Percentiles rank a stretch among this genome's conserved stretches.
phyloP scores from a whole-genome alignment of 306 rosid species.

The Clitoria ternatea region DNA sequence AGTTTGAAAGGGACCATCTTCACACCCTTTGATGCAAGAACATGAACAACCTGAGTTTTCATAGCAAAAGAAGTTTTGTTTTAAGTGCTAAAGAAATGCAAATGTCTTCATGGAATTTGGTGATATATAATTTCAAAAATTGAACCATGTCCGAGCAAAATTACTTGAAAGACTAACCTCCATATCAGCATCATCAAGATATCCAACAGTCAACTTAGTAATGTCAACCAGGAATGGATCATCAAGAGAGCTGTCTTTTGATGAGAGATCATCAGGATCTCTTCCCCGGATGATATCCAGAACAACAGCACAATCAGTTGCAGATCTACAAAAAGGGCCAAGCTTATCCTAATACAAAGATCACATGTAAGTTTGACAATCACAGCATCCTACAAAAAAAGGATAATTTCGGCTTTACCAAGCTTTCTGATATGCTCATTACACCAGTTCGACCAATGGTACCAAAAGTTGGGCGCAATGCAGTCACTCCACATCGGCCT shows the following conservation, averaged over 20 bases:
- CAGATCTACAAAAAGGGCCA: conserved; percentile 80
- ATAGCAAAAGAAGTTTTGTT: conserved; percentile 4
- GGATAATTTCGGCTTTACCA: conserved; percentile 36
- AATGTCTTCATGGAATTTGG: conserved; percentile 4
- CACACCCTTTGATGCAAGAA: conserved; percentile 65
- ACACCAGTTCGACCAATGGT: conserved; percentile 74
- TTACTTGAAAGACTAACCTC: conserved; percentile 45
- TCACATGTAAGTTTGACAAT: conserved; percentile 20
- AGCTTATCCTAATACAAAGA: conserved; percentile 59
- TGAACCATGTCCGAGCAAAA: conserved; percentile 11
- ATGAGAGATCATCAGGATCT: conserved; percentile 64
- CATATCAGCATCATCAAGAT: conserved; percentile 72
- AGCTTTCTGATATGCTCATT: conserved; percentile 83
- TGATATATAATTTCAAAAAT: conserved; percentile 5
- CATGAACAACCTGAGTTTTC: conserved; percentile 46
- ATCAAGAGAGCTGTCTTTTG: conserved; percentile 46
- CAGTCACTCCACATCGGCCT: conserved; percentile 72
- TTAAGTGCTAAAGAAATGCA: not conserved
- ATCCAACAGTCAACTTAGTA: conserved; percentile 58
- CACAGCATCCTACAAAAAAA: conserved; percentile 1
- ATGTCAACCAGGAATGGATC: conserved; percentile 67
- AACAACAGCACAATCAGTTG: conserved; percentile 61
- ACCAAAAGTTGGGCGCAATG: conserved; percentile 73
- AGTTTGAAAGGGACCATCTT: conserved; percentile 68
- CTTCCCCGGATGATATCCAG: conserved; percentile 64